phyloP scores from a whole-genome alignment of 192 early-diverging fungal genomes.

The Chytriomyces hyalinus region DNA sequence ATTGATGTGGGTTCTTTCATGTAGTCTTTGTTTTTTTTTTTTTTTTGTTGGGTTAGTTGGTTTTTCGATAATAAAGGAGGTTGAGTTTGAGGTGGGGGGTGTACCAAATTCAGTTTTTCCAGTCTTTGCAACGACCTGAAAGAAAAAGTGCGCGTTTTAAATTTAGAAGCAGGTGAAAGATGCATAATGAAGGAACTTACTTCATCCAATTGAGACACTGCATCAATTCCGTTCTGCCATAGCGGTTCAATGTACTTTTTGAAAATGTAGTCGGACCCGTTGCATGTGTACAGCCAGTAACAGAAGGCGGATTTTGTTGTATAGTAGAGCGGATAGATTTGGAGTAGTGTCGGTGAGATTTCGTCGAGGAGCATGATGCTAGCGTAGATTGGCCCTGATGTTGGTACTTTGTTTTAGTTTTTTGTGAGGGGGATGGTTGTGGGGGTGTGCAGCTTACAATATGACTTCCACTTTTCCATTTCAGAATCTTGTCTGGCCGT shows the following conservation, averaged over 20 bases:
- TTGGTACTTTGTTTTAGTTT: not conserved
- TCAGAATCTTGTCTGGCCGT: constrained; percentile 3
- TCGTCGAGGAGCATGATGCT: constrained; percentile 5
- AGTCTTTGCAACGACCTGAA: not conserved
- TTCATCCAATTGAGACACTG: constrained; percentile 9
- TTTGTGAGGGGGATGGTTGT: not conserved
- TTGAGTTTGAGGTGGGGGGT: not conserved
- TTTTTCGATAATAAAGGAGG: not conserved
- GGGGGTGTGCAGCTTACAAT: not conserved
- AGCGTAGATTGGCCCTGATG: constrained; percentile 17
- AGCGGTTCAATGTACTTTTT: constrained; percentile 24
- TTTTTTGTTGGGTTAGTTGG: not conserved
- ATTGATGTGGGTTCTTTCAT: constrained; percentile 11
- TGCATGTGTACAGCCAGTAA: constrained; percentile 25
- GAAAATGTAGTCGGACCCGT: constrained; percentile 20
- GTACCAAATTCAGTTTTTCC: constrained; percentile 18
- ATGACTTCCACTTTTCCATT: constrained; percentile 18
- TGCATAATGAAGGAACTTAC: not conserved
- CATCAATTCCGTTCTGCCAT: constrained; percentile 6
- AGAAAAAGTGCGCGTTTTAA: not conserved
- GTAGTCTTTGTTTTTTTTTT: constrained; percentile 2
- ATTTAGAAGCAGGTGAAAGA: not conserved
- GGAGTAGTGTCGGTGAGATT: not conserved
- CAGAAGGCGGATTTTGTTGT: constrained; percentile 21
- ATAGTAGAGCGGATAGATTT: constrained; percentile 14